Conservation (phyloP, 768 basidiomycete genomes). For the Phaeotremella fagi region DNA sequence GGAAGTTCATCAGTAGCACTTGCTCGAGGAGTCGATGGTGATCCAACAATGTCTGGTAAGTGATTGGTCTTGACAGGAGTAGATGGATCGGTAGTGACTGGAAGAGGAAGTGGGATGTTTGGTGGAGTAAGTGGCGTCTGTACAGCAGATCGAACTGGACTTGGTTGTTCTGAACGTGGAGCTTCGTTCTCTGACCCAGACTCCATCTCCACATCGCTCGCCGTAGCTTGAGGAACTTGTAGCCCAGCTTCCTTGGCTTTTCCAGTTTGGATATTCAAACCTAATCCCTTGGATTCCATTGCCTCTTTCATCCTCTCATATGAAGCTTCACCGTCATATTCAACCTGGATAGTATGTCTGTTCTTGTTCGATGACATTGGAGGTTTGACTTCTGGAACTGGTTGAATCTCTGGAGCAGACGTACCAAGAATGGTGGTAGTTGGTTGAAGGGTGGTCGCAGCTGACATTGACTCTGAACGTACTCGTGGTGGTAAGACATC, state of each 20-base stretch:
- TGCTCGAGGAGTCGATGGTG: conserved; percentile 35
- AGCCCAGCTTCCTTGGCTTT: not conserved
- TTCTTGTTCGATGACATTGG: conserved; percentile 51
- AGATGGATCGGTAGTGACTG: not conserved
- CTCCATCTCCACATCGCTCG: conserved; percentile 34
- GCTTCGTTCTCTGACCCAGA: conserved; percentile 12
- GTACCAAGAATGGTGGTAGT: not conserved
- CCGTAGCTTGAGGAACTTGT: conserved; percentile 7
- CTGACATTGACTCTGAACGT: not conserved
- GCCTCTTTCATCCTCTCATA: conserved; percentile 35
- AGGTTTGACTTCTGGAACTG: conserved; percentile 5
- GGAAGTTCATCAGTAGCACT: not conserved
- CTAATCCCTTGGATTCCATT: conserved; percentile 10
- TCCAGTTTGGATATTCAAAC: not conserved
- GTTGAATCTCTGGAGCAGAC: not conserved
- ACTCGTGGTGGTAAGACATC: conserved; percentile 1
- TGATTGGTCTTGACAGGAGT: conserved; percentile 22
- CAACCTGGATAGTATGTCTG: conserved; percentile 93
- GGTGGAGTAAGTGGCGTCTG: not conserved
- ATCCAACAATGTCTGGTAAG: not conserved
- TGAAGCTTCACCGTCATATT: conserved; percentile 66
- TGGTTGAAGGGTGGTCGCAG: conserved; percentile 12
- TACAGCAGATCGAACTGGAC: not conserved
- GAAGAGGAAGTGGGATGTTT: not conserved
- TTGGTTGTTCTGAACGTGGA: not conserved